Evolutionary conservation across 805 yeast genomes (phyloP).

Genomic region (Lachancea quebecensis): DNA sequence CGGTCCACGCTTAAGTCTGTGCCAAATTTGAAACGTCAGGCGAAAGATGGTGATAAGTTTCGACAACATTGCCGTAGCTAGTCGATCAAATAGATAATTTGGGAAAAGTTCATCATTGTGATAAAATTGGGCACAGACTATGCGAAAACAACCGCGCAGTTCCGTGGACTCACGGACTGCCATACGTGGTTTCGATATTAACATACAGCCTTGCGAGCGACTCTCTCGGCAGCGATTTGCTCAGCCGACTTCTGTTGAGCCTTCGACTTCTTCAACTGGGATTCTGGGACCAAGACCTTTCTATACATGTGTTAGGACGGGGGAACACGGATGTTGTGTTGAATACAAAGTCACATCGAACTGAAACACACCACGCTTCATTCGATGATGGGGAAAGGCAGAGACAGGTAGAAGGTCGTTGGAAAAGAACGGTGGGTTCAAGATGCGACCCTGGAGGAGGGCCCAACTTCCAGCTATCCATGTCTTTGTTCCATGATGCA

Average conservation of each 20-base stretch:
- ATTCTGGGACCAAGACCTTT: conserved; percentile 61
- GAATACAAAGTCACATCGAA: conserved; percentile 33
- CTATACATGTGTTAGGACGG: conserved; percentile 18
- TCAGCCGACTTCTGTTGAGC: conserved; percentile 71
- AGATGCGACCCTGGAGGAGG: neutral
- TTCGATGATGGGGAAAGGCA: conserved; percentile 35
- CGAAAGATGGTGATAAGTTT: conserved; percentile 69
- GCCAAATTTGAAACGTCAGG: conserved; percentile 35
- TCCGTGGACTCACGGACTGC: conserved; percentile 16
- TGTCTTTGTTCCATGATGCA: conserved; percentile 22
- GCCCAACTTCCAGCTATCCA: conserved; percentile 6
- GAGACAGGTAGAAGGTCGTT: conserved; percentile 26
- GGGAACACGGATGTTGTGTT: neutral
- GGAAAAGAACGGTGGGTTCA: conserved; percentile 6
- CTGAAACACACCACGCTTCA: conserved; percentile 35
- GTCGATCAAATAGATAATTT: conserved; percentile 40
- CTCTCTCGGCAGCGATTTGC: conserved; percentile 73
- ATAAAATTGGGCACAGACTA: neutral
- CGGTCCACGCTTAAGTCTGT: neutral
- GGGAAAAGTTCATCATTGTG: conserved; percentile 43
- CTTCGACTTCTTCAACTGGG: conserved; percentile 76
- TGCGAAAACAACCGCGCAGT: neutral
- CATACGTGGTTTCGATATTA: conserved; percentile 9
- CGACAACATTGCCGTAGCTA: conserved; percentile 68
- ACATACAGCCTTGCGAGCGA: conserved; percentile 77